Evolutionary conservation across 805 yeast genomes (phyloP), one percentile per base, ranked within the genome.

Genomic region (Saturnispora sanitii): DNA sequence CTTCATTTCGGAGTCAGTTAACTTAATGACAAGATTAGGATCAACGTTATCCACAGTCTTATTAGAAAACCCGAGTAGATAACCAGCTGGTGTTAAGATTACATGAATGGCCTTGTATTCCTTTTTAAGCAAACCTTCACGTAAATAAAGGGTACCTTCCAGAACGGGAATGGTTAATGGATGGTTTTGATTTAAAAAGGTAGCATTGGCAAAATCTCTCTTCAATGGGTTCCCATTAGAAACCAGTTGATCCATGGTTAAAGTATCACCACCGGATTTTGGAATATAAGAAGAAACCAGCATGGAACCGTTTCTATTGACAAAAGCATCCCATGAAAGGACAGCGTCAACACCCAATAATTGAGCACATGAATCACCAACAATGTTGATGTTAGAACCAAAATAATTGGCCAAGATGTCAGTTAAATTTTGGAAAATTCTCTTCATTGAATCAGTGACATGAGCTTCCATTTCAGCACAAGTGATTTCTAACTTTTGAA

Each of bases 281-380:
- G 33, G 45, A 17, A 22, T 15, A 7, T 23, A 13, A 26, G 41
- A 20, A 20, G 15, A 6, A 44, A 69, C 58, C 20, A 72, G 56
- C 20, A 45, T 48, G 8, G 51, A 56, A 9, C 46, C 38, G 44
- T 70, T 62, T 22, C 58, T 51, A 17, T 45, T 43, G 3, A 50
- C 41, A 49, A 73, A 73, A 39, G 52, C 52, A 8, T 50, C 41
- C 78, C 78, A 73, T 51, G 74, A 77, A 17, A 57, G 52, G 40
- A 60, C 63, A 35, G 54, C 52, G 19, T 66, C 57, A 35, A 73
- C 60, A 5, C 49, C 41, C 22, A 44, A 40, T 33, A 73, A 58
- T 26, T 55, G 46, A 25, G 49, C 50, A 35, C 61, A 52, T 30
- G 67, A 43, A 5, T 53, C 49, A 16, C 49, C 45, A 44, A 60